A percentile compares a stretch with the other conserved stretches of the same genome.
Evolutionary conservation across 495 filamentous ascomycete genomes (phyloP).

Genomic region (Neurospora discreta): DNA sequence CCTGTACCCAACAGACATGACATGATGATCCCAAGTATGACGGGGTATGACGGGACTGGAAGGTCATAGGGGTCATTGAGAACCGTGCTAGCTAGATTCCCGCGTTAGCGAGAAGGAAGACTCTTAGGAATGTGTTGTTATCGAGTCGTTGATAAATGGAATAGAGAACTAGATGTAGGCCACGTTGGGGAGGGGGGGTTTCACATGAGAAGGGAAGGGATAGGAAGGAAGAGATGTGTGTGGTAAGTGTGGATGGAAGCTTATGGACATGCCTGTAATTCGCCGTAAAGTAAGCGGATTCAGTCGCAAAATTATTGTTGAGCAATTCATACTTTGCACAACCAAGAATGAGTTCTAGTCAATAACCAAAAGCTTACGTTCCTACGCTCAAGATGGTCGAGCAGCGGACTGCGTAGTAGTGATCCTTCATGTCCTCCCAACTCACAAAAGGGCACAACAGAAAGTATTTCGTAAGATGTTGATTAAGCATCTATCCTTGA

Average conservation of each 20-base stretch:
- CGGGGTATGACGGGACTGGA: not conserved
- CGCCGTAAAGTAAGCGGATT: not conserved
- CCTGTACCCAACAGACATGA: not conserved
- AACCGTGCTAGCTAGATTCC: not conserved
- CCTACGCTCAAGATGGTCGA: not conserved
- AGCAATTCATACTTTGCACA: not conserved
- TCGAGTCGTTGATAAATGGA: not conserved
- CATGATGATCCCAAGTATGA: not conserved
- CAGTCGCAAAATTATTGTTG: not conserved
- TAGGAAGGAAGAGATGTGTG: not conserved
- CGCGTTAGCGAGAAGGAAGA: not conserved
- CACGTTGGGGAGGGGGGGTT: not conserved
- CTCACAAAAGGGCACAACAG: not conserved
- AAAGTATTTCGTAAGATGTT: not conserved
- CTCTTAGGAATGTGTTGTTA: not conserved
- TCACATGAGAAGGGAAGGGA: not conserved
- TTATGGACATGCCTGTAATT: not conserved
- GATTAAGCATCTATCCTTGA: not conserved
- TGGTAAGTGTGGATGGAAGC: not conserved
- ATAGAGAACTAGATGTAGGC: not conserved
- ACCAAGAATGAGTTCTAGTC: not conserved
- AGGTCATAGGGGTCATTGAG: not conserved
- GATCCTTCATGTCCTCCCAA: not conserved
- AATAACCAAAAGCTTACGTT: too few relatives aligned
- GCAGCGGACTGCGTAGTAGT: not conserved